phyloP scores from a whole-genome alignment of 257 asterid species.

The Solanum gracilifrons region DNA sequence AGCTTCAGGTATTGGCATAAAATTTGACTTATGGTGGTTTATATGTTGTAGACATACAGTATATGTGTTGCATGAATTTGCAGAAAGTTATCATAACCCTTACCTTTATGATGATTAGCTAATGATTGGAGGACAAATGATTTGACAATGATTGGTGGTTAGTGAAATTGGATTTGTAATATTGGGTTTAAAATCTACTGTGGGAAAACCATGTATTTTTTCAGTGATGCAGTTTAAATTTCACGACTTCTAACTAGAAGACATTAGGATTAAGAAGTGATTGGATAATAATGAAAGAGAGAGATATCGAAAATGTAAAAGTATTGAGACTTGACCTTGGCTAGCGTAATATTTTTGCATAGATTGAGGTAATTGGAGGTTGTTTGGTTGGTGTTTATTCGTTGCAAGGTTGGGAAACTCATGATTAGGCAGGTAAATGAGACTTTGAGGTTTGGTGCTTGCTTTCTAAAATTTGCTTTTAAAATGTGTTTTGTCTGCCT shows the following conservation, averaged over 20 bases:
- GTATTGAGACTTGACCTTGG: background rate
- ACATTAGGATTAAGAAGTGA: background rate
- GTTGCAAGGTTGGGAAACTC: background rate
- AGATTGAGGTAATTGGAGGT: background rate
- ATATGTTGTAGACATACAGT: background rate
- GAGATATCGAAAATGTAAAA: background rate
- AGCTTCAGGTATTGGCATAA: background rate
- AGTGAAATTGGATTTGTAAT: background rate
- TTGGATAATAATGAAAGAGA: background rate
- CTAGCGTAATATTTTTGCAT: background rate
- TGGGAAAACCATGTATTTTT: background rate
- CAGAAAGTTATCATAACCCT: background rate
- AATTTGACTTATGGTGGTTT: background rate
- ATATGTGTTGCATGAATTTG: background rate
- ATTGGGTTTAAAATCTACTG: background rate
- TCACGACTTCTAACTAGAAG: background rate
- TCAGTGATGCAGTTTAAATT: background rate
- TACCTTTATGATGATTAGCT: background rate
- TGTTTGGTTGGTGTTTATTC: background rate
- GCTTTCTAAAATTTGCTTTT: background rate
- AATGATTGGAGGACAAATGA: background rate
- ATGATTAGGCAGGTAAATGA: background rate
- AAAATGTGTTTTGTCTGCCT: background rate
- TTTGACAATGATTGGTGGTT: background rate
- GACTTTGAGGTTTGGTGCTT: background rate